A percentile compares a stretch with the other conserved stretches of the same genome.
These are phyloP conservation scores for Pseudozyma flocculosa DNA, from an alignment of 1,284 basidiomycete species.

Conservation along the genomic window DNA sequence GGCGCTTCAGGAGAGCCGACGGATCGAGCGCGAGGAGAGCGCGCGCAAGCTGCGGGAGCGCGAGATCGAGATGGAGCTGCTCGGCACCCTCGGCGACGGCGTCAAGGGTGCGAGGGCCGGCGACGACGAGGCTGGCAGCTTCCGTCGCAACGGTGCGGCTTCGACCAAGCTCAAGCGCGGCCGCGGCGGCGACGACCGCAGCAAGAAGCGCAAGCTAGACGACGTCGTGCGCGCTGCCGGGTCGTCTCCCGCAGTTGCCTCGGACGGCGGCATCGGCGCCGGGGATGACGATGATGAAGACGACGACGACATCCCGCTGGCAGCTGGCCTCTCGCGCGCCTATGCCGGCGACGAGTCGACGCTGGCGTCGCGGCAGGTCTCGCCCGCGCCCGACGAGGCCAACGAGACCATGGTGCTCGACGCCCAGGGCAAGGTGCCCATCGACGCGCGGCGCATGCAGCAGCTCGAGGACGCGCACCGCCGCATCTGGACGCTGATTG, in stretches of 20 bases:
- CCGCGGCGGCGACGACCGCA: conserved; percentile 15
- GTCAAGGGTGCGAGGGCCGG: conserved; percentile 5
- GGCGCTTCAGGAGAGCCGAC: conserved; percentile 8
- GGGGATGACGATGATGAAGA: conserved; percentile 3
- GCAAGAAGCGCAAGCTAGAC: conserved; percentile 31
- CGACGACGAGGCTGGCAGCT: conserved; percentile 14
- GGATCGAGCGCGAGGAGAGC: conserved; percentile 13
- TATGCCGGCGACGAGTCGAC: conserved; percentile 11
- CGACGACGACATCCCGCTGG: conserved; percentile 7
- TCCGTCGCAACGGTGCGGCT: conserved; percentile 16
- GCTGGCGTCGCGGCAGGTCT: conserved; percentile 24
- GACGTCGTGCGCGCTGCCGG: conserved; percentile 5
- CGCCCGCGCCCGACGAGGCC: conserved; percentile 25
- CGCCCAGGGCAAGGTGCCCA: conserved; percentile 38
- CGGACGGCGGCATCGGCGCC: too few relatives aligned
- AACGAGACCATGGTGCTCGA: conserved; percentile 28
- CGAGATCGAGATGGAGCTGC: conserved; percentile 52
- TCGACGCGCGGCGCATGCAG: conserved; percentile 42
- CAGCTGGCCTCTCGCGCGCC: not conserved
- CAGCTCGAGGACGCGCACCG: conserved; percentile 54
- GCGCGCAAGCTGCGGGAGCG: conserved; percentile 38
- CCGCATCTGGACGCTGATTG: conserved; percentile 56
- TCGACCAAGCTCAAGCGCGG: not conserved
- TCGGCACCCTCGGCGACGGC: conserved; percentile 49
- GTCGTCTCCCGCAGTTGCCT: conserved; percentile 24